Evolutionary conservation across 352 stramenopile species (phyloP), one percentile per base, ranked within the genome.

Genomic region (Lagenidium giganteum): DNA sequence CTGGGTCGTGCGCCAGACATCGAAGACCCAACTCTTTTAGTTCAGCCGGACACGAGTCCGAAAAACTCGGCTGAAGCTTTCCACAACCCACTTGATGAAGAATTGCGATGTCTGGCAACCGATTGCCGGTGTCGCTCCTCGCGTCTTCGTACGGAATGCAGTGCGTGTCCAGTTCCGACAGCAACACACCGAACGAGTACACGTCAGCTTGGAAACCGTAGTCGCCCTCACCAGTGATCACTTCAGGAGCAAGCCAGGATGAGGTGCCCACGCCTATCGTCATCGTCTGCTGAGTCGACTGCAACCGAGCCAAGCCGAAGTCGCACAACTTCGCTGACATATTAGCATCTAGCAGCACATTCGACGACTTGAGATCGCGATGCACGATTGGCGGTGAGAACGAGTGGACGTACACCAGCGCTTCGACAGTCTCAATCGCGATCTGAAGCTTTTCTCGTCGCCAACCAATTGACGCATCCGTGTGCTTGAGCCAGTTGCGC

Each of bases 371-470:
- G 24, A 67, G 41, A 2, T 54, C 41, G 27, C 57, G 47, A 33
- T 67, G 57, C n/a, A 67, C 47, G 22, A 63, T 39, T 4, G 38
- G 40, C 5, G 53, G 53, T 18, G 21, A 33, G 20, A 58, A 50
- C 16, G 47, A 57, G 45, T 64, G 58, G 25, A 68, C 42, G 46
- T 68, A 56, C 11, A 64, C 46, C 17, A 68, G 45, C 22, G 44
- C 58, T n/a, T 68, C 46, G 12, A 54, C 48, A 11, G 64, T 49
- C 27, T 68, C 58, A 7, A 64, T 27, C 8, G 54, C 48, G 36
- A 61, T 61, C 31, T 59, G 43, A 1, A 64, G 34, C 37, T 68
- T 68, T 27, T 57, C 30, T 14, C 41, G 42, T 20, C 40, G 47
- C 29, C 54, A 52, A 11, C 47, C 36, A n/a, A n/a, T 29, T 63